Evolutionary conservation across 2,329 filamentous ascomycete species (phyloP).

Genomic region (Pseudophaeomoniella oleicola): DNA sequence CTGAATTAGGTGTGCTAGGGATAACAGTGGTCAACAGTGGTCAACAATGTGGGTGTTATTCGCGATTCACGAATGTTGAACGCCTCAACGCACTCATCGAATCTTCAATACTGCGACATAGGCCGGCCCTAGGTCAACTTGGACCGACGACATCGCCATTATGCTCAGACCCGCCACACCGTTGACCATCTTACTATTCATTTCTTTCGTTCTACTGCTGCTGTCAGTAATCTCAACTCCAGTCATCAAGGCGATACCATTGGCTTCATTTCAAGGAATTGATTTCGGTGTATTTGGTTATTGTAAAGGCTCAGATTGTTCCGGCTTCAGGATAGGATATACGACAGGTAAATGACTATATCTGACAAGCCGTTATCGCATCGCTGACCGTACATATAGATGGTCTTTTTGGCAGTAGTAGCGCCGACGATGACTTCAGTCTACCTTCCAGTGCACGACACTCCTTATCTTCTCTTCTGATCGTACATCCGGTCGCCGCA

Average conservation of each 20-base stretch:
- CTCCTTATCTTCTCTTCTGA: constrained; percentile 72
- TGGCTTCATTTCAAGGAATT: constrained; percentile 62
- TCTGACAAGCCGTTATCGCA: constrained; percentile 4
- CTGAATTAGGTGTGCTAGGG: too few species aligned
- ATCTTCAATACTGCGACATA: neutral
- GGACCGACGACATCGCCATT: constrained; percentile 23
- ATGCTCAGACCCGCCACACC: constrained; percentile 90
- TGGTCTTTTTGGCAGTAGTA: constrained; percentile 29
- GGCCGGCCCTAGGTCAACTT: constrained; percentile 6
- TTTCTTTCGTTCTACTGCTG: constrained; percentile 72
- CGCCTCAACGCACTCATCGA: too few species aligned
- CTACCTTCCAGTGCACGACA: constrained; percentile 50
- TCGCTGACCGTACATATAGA: constrained; percentile 21
- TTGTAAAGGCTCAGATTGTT: constrained; percentile 54
- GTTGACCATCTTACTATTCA: constrained; percentile 68
- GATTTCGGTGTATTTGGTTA: constrained; percentile 90
- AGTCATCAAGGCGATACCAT: constrained; percentile 68
- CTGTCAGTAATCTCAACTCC: constrained; percentile 85
- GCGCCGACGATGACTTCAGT: constrained; percentile 37
- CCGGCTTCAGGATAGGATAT: constrained; percentile 68
- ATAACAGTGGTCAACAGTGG: too few species aligned
- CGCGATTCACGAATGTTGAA: too few species aligned
- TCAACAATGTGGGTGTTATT: too few species aligned
- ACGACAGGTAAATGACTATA: constrained; percentile 50
- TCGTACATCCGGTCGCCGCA: constrained; percentile 84